Percentiles rank a stretch among this genome's conserved stretches.
These are phyloP conservation scores for Pseudoneurospora amorphoporcata DNA, from an alignment of 495 filamentous ascomycete genomes.

Conservation along the genomic window DNA sequence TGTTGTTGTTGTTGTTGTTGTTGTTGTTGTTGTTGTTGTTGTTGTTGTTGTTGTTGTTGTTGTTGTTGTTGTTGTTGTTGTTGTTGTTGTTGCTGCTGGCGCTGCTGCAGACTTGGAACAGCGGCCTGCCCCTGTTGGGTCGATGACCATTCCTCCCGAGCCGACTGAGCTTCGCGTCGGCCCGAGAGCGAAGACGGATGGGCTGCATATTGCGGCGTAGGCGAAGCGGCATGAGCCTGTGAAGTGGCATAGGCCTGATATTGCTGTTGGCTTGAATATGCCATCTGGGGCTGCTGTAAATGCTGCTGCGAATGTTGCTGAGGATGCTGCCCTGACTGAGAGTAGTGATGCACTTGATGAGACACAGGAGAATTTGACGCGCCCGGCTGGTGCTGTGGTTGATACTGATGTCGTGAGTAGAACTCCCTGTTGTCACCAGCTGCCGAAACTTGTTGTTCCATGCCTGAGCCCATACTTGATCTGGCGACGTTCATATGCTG, in stretches of 20 bases:
- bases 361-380: slow-evolving; percentile 29
- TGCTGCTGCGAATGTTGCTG: slow-evolving; percentile 1
- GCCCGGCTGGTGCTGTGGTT: slow-evolving; percentile 21
- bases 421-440: slow-evolving; percentile 29
- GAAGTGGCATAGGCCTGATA: slow-evolving; percentile 7
- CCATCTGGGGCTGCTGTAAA: slow-evolving; percentile 9
- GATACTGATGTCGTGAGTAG: slow-evolving; percentile 28
- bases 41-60: too few species aligned
- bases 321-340: slow-evolving; percentile 19
- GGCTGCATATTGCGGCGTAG: slow-evolving; percentile 16
- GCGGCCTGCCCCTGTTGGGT: slow-evolving; percentile 5
- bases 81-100: slow-evolving; percentile 13
- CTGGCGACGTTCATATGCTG: slow-evolving; percentile 28
- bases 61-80: too few species aligned
- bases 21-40: too few species aligned
- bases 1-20: too few species aligned
- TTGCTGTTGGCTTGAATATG: slow-evolving; percentile 6
- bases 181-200: slow-evolving; percentile 12
- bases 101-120: slow-evolving; percentile 9
- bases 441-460: slow-evolving; percentile 19
- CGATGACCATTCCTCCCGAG: slow-evolving; percentile 13
- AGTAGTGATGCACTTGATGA: slow-evolving; percentile 32
- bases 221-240: slow-evolving; percentile 17
- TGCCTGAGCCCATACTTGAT: slow-evolving; percentile 17
- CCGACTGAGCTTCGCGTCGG: slow-evolving; percentile 7